Conservation (phyloP, 768 basidiomycete genomes). For the Fomitopsis pulvina region DNA sequence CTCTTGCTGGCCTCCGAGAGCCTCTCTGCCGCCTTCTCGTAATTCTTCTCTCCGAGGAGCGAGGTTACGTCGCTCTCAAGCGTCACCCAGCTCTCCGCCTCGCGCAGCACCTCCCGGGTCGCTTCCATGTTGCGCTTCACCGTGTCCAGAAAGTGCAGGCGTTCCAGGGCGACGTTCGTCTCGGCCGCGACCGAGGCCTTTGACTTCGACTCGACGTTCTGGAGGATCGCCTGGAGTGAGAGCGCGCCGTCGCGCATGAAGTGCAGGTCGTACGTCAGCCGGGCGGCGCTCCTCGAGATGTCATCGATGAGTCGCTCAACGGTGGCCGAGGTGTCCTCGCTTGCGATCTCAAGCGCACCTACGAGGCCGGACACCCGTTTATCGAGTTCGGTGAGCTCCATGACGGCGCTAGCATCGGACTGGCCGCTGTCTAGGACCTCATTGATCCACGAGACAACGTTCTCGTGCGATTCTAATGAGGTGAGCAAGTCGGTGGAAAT, state of each 20-base stretch:
- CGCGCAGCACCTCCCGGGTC: constrained; percentile 80
- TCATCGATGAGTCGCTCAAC: constrained; percentile 90
- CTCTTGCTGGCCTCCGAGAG: constrained; percentile 83
- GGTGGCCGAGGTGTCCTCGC: constrained; percentile 80
- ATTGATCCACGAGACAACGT: constrained; percentile 27
- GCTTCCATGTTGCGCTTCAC: constrained; percentile 86
- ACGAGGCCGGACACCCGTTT: constrained; percentile 69
- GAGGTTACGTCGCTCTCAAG: constrained; percentile 89
- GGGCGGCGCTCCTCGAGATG: constrained; percentile 84
- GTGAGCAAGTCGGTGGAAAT: constrained; percentile 4
- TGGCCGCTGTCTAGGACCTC: constrained; percentile 15
- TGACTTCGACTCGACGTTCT: constrained; percentile 52
- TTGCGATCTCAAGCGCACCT: constrained; percentile 77
- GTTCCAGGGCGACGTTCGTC: constrained; percentile 65
- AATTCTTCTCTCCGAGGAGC: constrained; percentile 72
- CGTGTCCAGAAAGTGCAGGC: constrained; percentile 74
- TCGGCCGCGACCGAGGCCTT: constrained; percentile 43
- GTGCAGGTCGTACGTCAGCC: constrained; percentile 92
- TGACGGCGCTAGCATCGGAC: background rate
- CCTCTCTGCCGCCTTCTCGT: constrained; percentile 87
- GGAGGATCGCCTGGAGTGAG: constrained; percentile 62
- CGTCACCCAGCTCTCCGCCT: constrained; percentile 96
- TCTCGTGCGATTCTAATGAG: constrained; percentile 19
- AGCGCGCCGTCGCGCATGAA: constrained; percentile 93
- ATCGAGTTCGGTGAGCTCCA: constrained; percentile 46